These are phyloP conservation scores for Mycena floridula DNA, from an alignment of 768 basidiomycete genomes.

Conservation along the genomic window DNA sequence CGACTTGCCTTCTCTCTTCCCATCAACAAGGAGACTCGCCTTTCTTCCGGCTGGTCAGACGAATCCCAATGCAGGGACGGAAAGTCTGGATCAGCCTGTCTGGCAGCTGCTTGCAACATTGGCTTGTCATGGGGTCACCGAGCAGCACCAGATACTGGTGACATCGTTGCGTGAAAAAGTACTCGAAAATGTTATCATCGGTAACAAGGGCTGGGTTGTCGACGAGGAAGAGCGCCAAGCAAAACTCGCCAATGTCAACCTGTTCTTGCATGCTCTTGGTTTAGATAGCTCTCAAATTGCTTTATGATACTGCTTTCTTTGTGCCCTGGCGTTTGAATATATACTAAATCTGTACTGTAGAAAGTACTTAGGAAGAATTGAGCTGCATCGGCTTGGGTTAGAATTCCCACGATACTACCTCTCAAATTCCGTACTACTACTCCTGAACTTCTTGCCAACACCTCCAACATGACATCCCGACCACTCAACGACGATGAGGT, in stretches of 20 bases:
- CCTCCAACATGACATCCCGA: slow-evolving; percentile 75
- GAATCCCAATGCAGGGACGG: slow-evolving; percentile 34
- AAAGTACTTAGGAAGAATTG: too few species aligned
- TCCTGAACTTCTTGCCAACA: too few species aligned
- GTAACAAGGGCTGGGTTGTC: slow-evolving; percentile 66
- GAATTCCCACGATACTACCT: too few species aligned
- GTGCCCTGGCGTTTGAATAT: too few species aligned
- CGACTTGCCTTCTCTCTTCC: slow-evolving; percentile 78
- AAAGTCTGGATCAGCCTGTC: slow-evolving; percentile 81
- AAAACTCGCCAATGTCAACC: slow-evolving; percentile 89
- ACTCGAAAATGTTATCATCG: slow-evolving; percentile 79
- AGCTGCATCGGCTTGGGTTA: too few species aligned
- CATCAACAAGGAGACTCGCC: slow-evolving; percentile 69
- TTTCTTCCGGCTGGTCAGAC: slow-evolving; percentile 25
- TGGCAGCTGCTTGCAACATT: slow-evolving; percentile 92
- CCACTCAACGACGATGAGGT: slow-evolving; percentile 94
- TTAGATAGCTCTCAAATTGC: slow-evolving; percentile 69
- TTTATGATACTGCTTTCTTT: too few species aligned
- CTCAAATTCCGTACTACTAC: too few species aligned
- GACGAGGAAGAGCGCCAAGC: slow-evolving; percentile 70
- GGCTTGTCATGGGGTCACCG: slow-evolving; percentile 75
- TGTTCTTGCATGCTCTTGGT: slow-evolving; percentile 79
- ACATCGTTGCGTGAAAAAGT: slow-evolving; percentile 87
- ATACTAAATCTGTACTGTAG: too few species aligned
- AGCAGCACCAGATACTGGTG: slow-evolving; percentile 88